Evolutionary conservation across 108 stramenopile species (phyloP).

Genomic region (Cyclostephanos invisitatus): DNA sequence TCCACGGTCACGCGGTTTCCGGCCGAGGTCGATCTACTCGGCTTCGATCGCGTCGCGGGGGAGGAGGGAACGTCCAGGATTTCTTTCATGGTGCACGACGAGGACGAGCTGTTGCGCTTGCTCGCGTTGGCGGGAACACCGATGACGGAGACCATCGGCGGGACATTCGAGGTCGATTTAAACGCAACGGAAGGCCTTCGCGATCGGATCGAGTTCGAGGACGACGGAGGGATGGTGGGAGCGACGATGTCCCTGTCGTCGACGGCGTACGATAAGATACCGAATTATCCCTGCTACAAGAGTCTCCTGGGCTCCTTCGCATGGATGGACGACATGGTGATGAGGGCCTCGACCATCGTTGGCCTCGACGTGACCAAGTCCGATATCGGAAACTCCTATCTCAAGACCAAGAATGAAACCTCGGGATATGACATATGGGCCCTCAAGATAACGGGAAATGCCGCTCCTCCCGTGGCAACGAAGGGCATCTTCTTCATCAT

Average conservation of each 20-base stretch:
- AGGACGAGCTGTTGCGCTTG: neutral
- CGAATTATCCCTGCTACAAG: conserved; percentile 20
- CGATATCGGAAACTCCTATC: neutral
- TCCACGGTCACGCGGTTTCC: neutral
- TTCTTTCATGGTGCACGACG: neutral
- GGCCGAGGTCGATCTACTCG: neutral
- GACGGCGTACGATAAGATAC: neutral
- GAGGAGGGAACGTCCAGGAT: neutral
- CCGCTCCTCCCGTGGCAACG: neutral
- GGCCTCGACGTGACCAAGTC: neutral
- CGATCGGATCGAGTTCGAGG: neutral
- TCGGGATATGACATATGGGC: conserved; percentile 27
- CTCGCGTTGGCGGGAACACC: neutral
- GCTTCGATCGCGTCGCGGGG: neutral
- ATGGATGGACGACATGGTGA: conserved; percentile 13
- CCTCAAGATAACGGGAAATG: conserved; percentile 30
- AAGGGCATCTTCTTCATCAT: conserved; percentile 25
- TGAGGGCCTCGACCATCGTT: neutral
- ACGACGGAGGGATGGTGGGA: conserved; percentile 3
- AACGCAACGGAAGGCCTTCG: neutral
- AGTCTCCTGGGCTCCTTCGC: conserved; percentile 6
- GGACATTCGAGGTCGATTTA: neutral
- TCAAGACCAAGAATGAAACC: conserved; percentile 10
- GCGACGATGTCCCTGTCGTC: neutral
- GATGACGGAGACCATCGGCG: neutral